Evolutionary conservation across 768 basidiomycete species (phyloP).

Genomic region (Mycena chlorophos): DNA sequence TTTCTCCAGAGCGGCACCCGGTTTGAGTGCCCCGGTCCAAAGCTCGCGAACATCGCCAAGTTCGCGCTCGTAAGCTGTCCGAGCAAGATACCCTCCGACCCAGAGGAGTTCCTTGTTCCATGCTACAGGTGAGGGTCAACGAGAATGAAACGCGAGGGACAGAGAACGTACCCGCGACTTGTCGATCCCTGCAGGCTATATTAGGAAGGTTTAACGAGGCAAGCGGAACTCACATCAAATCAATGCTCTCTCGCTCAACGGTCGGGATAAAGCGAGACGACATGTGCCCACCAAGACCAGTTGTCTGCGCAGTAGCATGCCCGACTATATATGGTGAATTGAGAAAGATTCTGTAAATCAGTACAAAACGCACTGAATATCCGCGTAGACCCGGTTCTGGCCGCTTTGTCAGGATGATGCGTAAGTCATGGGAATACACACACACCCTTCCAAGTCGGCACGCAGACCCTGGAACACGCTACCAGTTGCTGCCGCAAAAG

Average conservation of each 20-base stretch:
- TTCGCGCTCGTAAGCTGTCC: slow-evolving; percentile 85
- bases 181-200: slow-evolving; percentile 59
- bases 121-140: slow-evolving; percentile 38
- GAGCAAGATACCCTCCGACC: slow-evolving; percentile 79
- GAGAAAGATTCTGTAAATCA: not conserved
- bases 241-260: slow-evolving; percentile 92
- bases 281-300: slow-evolving; percentile 68
- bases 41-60: slow-evolving; percentile 56
- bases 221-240: slow-evolving; percentile 63
- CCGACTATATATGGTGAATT: slow-evolving; percentile 35
- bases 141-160: slow-evolving; percentile 6
- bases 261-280: slow-evolving; percentile 91
- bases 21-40: slow-evolving; percentile 54
- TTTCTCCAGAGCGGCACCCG: slow-evolving; percentile 29
- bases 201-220: not conserved
- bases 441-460: slow-evolving; percentile 80
- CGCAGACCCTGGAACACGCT: slow-evolving; percentile 86
- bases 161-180: slow-evolving; percentile 62
- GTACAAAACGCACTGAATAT: too few species aligned
- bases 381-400: slow-evolving; percentile 64
- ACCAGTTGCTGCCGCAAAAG: slow-evolving; percentile 59
- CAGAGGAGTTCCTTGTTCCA: slow-evolving; percentile 92
- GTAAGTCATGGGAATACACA: not conserved
- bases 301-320: slow-evolving; percentile 90
- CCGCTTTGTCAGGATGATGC: slow-evolving; percentile 4